Conservation (phyloP, 2,329 filamentous ascomycete species). For the Diatrype stigma region DNA sequence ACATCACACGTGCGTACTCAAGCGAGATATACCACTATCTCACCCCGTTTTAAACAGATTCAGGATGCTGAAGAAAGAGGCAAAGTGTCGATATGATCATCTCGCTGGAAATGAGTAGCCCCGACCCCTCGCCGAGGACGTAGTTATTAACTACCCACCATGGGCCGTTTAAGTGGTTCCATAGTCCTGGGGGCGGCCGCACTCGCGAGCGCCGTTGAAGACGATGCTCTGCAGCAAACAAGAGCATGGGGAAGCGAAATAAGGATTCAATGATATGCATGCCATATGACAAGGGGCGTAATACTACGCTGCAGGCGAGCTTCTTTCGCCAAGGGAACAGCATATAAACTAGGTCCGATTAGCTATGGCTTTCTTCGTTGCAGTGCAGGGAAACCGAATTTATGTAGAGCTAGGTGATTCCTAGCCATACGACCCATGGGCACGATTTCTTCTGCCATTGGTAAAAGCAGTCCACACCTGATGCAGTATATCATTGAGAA, state of each 20-base stretch:
- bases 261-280: neutral
- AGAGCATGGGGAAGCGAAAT: neutral
- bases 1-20: no score
- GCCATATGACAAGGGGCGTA: neutral
- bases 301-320: neutral
- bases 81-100: constrained; percentile 5
- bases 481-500: neutral
- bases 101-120: constrained; percentile 8
- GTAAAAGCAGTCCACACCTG: neutral
- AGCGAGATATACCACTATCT: neutral
- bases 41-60: neutral
- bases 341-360: neutral
- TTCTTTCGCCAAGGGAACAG: neutral
- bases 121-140: constrained; percentile 8
- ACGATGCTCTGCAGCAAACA: neutral
- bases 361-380: neutral
- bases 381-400: neutral
- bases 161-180: constrained; percentile 19
- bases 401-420: neutral
- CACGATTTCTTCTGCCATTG: neutral
- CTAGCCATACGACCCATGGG: neutral
- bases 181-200: constrained; percentile 14
- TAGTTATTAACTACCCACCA: constrained; percentile 11
- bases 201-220: neutral
- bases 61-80: constrained; percentile 1